Evolutionary conservation across 192 early-diverging fungal genomes (phyloP).

Genomic region (Linnemannia elongata): DNA sequence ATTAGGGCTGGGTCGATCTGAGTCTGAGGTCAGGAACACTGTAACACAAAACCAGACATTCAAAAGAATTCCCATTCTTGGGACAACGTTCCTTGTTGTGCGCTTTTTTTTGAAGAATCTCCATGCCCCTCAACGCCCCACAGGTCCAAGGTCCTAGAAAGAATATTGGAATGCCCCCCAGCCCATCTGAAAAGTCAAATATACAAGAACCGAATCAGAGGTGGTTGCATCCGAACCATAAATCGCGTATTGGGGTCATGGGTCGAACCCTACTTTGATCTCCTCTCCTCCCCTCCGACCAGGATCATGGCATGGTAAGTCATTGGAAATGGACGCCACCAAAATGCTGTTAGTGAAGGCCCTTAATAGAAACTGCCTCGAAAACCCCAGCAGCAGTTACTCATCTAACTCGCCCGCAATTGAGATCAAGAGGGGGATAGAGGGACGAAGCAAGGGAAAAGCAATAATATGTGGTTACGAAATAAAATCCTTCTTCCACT

Average conservation of each 20-base stretch:
- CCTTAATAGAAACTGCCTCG: no score
- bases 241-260: slow-evolving; percentile 4
- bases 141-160: background rate
- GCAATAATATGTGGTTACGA: no score
- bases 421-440: no score
- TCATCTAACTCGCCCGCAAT: no score
- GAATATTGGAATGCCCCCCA: background rate
- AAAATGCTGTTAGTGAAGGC: no score
- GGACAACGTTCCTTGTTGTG: background rate
- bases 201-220: no score
- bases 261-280: background rate
- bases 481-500: background rate
- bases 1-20: background rate
- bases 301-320: background rate
- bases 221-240: background rate
- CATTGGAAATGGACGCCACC: no score
- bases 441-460: no score
- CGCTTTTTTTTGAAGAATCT: background rate
- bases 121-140: background rate
- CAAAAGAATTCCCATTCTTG: background rate
- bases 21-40: background rate
- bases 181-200: background rate
- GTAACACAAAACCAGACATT: background rate
- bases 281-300: background rate
- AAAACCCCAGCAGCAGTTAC: no score